Conservation (phyloP, 176 grass and related monocot genomes). For the Aegilops bicornis region DNA sequence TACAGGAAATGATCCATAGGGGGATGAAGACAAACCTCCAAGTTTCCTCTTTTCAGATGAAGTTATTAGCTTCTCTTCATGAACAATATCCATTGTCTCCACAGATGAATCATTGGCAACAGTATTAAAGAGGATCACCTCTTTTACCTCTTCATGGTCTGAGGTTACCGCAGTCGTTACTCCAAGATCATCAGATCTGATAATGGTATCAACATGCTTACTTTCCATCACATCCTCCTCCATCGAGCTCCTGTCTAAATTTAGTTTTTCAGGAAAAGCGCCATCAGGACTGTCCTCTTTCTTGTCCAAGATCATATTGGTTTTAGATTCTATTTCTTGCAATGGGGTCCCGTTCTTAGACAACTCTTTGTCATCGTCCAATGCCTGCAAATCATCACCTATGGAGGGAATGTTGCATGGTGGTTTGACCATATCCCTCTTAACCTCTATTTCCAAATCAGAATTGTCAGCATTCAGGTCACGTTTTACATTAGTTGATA, state of each 20-base stretch:
- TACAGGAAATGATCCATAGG: neutral
- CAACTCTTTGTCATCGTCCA: conserved; percentile 42
- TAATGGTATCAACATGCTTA: conserved; percentile 43
- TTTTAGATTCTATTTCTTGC: conserved; percentile 42
- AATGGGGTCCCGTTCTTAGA: conserved; percentile 34
- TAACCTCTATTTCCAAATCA: conserved; percentile 79
- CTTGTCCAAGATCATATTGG: conserved; percentile 38
- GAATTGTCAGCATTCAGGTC: conserved; percentile 69
- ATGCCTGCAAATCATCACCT: conserved; percentile 35
- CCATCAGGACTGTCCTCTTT: conserved; percentile 42
- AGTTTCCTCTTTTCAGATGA: conserved; percentile 70
- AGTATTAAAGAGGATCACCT: conserved; percentile 27
- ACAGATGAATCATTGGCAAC: conserved; percentile 7
- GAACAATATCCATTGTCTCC: conserved; percentile 36
- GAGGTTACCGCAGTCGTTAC: conserved; percentile 26
- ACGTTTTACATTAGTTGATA: conserved; percentile 59
- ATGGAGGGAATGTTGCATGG: conserved; percentile 32
- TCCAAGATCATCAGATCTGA: conserved; percentile 29
- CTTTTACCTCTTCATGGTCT: conserved; percentile 32
- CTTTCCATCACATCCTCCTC: conserved; percentile 67
- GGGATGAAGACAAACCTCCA: conserved; percentile 54
- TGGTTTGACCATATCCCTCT: conserved; percentile 60
- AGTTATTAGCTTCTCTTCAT: conserved; percentile 34
- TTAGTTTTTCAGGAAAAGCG: conserved; percentile 58
- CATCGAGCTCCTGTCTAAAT: conserved; percentile 72